Evolutionary conservation across 371 early-diverging fungal species (phyloP).

Genomic region (Batkoa obscura): DNA sequence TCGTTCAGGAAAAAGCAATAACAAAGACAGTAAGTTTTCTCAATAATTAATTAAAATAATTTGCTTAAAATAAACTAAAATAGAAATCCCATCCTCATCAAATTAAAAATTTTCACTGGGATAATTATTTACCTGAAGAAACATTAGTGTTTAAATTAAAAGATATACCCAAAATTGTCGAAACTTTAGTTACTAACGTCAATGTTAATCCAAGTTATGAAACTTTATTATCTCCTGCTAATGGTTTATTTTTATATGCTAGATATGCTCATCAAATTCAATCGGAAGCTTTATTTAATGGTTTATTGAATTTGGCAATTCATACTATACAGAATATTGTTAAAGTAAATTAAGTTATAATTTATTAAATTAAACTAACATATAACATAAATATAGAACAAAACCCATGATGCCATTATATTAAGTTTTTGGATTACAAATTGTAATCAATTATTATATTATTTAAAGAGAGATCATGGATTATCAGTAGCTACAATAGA

Average conservation of each 20-base stretch:
- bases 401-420: conserved; percentile 18
- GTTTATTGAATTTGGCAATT: background rate
- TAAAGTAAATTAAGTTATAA: background rate
- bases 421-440: conserved; percentile 71
- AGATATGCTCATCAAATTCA: background rate
- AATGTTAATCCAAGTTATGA: background rate
- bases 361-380: background rate
- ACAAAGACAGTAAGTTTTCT: background rate
- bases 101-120: background rate
- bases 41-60: background rate
- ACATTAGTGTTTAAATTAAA: background rate
- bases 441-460: conserved; percentile 44
- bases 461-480: conserved; percentile 52
- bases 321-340: background rate
- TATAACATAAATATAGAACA: conserved; percentile 8
- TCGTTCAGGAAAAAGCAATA: background rate
- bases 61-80: background rate
- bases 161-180: background rate
- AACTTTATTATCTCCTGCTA: background rate
- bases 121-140: background rate
- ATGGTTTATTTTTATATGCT: background rate
- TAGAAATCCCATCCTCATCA: background rate
- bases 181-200: background rate
- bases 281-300: background rate
- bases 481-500: conserved; percentile 31